phyloP scores from a whole-genome alignment of 352 stramenopile genomes.

The Stramenopiles sp. region DNA sequence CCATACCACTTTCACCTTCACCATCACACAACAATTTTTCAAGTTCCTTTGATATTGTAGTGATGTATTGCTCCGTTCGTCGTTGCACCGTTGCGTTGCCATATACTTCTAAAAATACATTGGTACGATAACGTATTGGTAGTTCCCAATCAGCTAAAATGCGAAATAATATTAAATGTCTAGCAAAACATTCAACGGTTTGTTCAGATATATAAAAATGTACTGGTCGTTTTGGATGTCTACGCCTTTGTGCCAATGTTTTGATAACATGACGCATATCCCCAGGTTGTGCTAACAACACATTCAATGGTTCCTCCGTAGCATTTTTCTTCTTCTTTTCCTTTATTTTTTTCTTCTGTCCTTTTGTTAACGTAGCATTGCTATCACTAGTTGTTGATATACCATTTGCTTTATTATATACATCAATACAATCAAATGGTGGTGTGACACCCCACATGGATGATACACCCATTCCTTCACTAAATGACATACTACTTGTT shows the following conservation, averaged over 20 bases:
- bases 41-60: conserved; percentile 40
- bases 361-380: not conserved
- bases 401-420: conserved; percentile 7
- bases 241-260: conserved; percentile 21
- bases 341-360: no score
- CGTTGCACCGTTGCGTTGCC: conserved; percentile 61
- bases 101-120: conserved; percentile 72
- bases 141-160: conserved; percentile 58
- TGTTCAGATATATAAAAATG: conserved; percentile 70
- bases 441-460: conserved; percentile 63
- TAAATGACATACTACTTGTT: no score
- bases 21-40: conserved; percentile 46
- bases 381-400: not conserved
- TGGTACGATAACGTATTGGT: conserved; percentile 60
- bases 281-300: conserved; percentile 39
- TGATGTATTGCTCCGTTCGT: conserved; percentile 53
- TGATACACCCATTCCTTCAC: no score
- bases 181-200: conserved; percentile 50
- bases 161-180: conserved; percentile 60
- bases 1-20: conserved; percentile 22
- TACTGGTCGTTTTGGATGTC: conserved; percentile 24
- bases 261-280: conserved; percentile 50
- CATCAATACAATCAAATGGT: conserved; percentile 33
- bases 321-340: conserved; percentile 14
- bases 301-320: conserved; percentile 24